These are phyloP conservation scores for Calonectria pteridis DNA, from an alignment of 2,329 filamentous ascomycete genomes.

Conservation along the genomic window DNA sequence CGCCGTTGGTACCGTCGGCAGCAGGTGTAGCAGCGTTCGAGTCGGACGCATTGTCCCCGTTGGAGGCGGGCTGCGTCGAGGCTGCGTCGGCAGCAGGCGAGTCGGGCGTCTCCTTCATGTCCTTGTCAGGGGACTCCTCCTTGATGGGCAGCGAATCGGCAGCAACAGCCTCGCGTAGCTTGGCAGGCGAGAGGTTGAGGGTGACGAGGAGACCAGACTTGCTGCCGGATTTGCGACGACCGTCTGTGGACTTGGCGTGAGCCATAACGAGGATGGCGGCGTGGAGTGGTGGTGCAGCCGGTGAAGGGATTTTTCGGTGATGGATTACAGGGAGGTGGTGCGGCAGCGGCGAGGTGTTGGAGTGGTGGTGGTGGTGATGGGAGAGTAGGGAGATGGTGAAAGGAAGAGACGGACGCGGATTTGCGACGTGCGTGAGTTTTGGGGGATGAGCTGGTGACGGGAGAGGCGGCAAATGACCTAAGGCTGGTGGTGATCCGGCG, in stretches of 20 bases:
- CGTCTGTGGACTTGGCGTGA: conserved; percentile 50
- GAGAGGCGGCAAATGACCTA: conserved; percentile 44
- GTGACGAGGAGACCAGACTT: conserved; percentile 60
- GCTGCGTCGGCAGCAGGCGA: conserved; percentile 60
- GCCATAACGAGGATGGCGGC: conserved; percentile 46
- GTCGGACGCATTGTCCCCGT: conserved; percentile 69
- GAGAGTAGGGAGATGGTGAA: conserved; percentile 27
- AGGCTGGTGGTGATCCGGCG: conserved; percentile 46
- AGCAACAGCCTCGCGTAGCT: conserved; percentile 64
- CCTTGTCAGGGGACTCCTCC: conserved; percentile 56
- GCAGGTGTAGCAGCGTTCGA: conserved; percentile 72
- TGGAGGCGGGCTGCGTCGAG: conserved; percentile 54
- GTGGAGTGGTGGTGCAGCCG: not conserved
- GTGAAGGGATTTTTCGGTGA: conserved; percentile 20
- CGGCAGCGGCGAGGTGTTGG: conserved; percentile 25
- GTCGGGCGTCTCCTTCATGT: conserved; percentile 53
- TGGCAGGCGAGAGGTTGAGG: conserved; percentile 63
- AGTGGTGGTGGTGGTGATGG: conserved; percentile 31
- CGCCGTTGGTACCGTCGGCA: conserved; percentile 60
- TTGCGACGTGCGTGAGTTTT: conserved; percentile 31
- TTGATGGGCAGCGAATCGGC: conserved; percentile 53
- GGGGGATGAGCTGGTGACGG: conserved; percentile 42
- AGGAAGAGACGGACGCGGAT: conserved; percentile 17
- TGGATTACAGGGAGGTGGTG: conserved; percentile 26
- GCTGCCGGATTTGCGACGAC: conserved; percentile 54